Percentiles rank a stretch among this genome's conserved stretches.
Evolutionary conservation across 768 basidiomycete species (phyloP).

Genomic region (Chalciporus piperatus): DNA sequence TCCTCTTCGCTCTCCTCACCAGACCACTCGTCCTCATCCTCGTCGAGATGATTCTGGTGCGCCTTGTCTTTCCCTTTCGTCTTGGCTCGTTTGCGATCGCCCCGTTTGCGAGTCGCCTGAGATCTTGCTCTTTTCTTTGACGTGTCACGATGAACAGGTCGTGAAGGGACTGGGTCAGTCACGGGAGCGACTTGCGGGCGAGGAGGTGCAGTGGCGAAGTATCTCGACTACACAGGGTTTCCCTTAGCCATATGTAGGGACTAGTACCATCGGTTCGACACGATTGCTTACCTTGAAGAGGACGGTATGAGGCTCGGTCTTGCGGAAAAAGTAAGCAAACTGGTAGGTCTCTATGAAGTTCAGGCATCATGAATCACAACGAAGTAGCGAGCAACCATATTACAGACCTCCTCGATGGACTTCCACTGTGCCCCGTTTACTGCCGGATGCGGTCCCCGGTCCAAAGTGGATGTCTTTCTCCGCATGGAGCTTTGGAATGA

Average conservation of each 20-base stretch:
- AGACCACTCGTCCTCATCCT: conserved; percentile 17
- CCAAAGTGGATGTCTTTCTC: conserved; percentile 50
- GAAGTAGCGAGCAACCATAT: background rate
- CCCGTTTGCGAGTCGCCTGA: conserved; percentile 7
- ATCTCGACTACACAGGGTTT: conserved; percentile 35
- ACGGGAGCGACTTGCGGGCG: conserved; percentile 18
- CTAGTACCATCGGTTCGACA: background rate
- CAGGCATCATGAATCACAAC: conserved; percentile 2
- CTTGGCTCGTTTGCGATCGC: conserved; percentile 35
- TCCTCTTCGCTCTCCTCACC: conserved; percentile 20
- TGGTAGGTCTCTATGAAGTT: conserved; percentile 72
- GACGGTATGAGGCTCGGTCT: conserved; percentile 77
- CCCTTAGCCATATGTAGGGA: background rate
- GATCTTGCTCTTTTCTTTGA: conserved; percentile 22
- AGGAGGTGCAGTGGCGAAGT: conserved; percentile 36
- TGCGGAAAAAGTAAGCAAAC: conserved; percentile 86
- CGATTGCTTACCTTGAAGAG: conserved; percentile 65
- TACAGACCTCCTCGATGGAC: conserved; percentile 77
- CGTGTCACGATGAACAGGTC: background rate
- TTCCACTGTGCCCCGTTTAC: conserved; percentile 72
- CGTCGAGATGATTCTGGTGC: conserved; percentile 24
- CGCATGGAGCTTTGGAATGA: conserved; percentile 61
- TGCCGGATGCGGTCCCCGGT: conserved; percentile 36
- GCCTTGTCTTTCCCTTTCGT: conserved; percentile 37
- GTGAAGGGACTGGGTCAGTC: conserved; percentile 7